Evolutionary conservation across 2,329 filamentous ascomycete genomes (phyloP), one percentile per base, ranked within the genome.

Genomic region (Purpureocillium takamizusanense): DNA sequence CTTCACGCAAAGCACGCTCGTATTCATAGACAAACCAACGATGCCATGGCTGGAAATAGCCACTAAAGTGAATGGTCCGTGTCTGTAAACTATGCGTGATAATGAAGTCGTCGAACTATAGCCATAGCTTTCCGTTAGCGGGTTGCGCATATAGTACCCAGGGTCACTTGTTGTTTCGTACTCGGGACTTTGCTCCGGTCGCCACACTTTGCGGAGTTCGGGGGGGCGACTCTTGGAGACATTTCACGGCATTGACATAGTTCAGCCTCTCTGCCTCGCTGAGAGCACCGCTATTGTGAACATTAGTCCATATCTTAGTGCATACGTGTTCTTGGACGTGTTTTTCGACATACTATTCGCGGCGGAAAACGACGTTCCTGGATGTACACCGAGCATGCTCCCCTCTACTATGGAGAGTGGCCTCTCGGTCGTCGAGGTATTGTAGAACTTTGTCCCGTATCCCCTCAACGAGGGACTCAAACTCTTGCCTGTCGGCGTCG

Each of bases 201-300:
- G 57, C 59, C 10, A 57, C 49, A 3, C 46, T 39, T 0, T 52
- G 37, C 2, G 55, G 53, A 0, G 54, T 60, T 3, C 45, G 46
- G 1, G 62, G 36, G 0, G 62, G 56, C 40, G 53, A 45, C 4
- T 40, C 41, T 38, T 58, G 55, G 14, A 70, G 46, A 38, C 66
- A 70, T 18, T 60, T 52, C 18, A 64, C 55, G 1, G 66, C 63
- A 9, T 58, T 50, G 37, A 61, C 62, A 47, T 68, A 70, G n/a
- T 51, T 50, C 16, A 55, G 54, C 39, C 57, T 57, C 43, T 66
- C 53, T 0, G 38, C 14, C 15, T 42, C 37, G 5, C 57, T 54
- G 31, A 66, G 56, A 4, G 55, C 44, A 11, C 51, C 52, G 30
- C 53, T 56, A 32, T n/a, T n/a, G 28, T 17, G 28, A 38, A 12